Base-by-base conservation (phyloP, 2,329 filamentous ascomycete genomes). In the Aspergillus puulaauensis region DNA sequence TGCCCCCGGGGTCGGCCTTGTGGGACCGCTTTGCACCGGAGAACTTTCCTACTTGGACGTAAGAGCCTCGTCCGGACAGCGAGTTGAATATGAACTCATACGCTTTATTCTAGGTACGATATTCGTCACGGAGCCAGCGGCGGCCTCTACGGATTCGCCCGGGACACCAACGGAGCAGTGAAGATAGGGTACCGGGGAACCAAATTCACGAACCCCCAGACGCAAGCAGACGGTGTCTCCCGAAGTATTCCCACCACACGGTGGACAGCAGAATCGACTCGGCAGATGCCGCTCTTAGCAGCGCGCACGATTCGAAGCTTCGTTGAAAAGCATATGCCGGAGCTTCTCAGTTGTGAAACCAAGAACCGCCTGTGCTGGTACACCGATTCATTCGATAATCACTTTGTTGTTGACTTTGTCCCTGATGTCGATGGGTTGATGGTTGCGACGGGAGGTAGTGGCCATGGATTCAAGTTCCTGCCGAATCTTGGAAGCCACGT, bases 391-490 rank as follows among this genome's bases (percentile, higher is more conserved):
- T 79, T 78, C 1, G 75, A 78, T 15, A 83, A 83, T 33, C 79
- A 85, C 54, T 86, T 82, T 63, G 71, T 86, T 4, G 77, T 86
- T 47, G 76, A 79, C 40, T 77, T 78, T 55, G 79, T 84, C 49
- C 82, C 83, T 0, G 70, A 64, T 15, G 81, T 78, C 61, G 66
- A 70, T n/a, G 78, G 80, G 0, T 65, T 88, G 0, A 82, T 86
- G 65, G 77, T 87, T 0, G 84, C 84, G 2, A 87, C 85, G 0
- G 85, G 83, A 1, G 86, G 86, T 0, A 82, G 79, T 37, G 85
- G 86, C 0, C 85, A 87, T 68, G 85, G 77, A 0, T 87, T 86
- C 69, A 87, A 87, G 63, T 87, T 84, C 58, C 65, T 86, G 49
- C 85, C 85, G 0, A 80, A 82, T 3, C 78, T 87, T 61, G 84